Evolutionary conservation across 2,329 filamentous ascomycete genomes (phyloP), one percentile per base, ranked within the genome.

Genomic region (Diplodia mutila): DNA sequence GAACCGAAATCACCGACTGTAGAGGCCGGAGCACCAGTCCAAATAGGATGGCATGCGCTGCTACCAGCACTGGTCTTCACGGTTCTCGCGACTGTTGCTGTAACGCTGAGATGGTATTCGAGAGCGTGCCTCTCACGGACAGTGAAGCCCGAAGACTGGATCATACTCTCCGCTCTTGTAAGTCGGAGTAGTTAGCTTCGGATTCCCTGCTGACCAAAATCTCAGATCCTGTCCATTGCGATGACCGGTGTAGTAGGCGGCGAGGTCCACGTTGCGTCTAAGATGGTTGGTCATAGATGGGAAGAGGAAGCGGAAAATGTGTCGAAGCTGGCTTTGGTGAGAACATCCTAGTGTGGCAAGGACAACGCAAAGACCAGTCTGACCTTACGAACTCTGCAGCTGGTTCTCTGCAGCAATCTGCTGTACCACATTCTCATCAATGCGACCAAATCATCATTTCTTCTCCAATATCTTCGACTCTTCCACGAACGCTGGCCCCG

Each of bases 391-490:
- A 39, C n/a, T 46, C n/a, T 9, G 18, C 29, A 78, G 76, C 72
- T 78, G 61, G 67, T 77, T 21, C 74, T 76, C 61, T 70, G 72
- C 9, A 73, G 75, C 49, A 74, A 72, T 18, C 70, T 76, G 29
- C 61, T 77, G 65, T 79, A 76, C 68, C 74, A 76, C n/a, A 66
- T 74, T 32, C 68, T 72, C 8, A 73, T 74, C 61, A 77, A 78
- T 68, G 65, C 77, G 2, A 71, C 76, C 64, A 79, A 78, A 68
- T 66, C 71, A 1, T 75, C 76, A 2, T 77, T 79, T 61, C 55
- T 74, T 25, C 66, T 74, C 23, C 74, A 78, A 65, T 79, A 78
- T 67, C 52, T 75, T 1, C 72, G 69, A 1, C 69, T 78, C 32
- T 67, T 75, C 12, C 76, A 78, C 25, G 77, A 76, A 39, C 69